phyloP scores from a whole-genome alignment of 2,329 filamentous ascomycete species.

The Fusarium domesticum region DNA sequence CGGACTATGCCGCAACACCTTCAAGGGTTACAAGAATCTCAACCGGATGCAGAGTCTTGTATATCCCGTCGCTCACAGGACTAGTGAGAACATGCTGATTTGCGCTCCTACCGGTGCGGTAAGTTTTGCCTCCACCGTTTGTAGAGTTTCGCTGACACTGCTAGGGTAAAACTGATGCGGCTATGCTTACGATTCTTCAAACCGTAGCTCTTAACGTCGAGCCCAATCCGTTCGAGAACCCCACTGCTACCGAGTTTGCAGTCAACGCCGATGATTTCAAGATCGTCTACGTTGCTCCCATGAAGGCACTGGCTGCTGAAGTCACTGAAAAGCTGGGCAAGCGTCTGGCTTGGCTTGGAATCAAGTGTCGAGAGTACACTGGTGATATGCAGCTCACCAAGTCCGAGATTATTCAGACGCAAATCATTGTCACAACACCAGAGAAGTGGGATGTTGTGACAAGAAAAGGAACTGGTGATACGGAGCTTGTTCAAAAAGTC shows the following conservation, averaged over 20 bases:
- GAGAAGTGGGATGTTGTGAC: slow-evolving; percentile 99
- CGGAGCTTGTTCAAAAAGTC: slow-evolving; percentile 95
- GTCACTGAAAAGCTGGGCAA: slow-evolving; percentile 93
- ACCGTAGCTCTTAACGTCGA: slow-evolving; percentile 80
- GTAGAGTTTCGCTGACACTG: slow-evolving; percentile 10
- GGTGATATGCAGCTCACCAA: slow-evolving; percentile 99
- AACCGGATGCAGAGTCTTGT: slow-evolving; percentile 99
- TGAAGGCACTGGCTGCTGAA: slow-evolving; percentile 97
- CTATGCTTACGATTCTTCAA: slow-evolving; percentile 93
- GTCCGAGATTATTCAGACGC: slow-evolving; percentile 89
- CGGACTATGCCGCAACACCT: slow-evolving; percentile 84
- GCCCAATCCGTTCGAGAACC: slow-evolving; percentile 75
- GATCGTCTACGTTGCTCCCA: slow-evolving; percentile 96
- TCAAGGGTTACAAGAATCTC: slow-evolving; percentile 86
- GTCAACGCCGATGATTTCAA: slow-evolving; percentile 91
- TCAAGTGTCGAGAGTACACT: slow-evolving; percentile 89
- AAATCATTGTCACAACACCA: slow-evolving; percentile 97
- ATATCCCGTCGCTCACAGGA: slow-evolving; percentile 92
- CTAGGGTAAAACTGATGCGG: slow-evolving; percentile 92
- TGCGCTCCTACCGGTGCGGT: slow-evolving; percentile 93
- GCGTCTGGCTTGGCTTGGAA: slow-evolving; percentile 86
- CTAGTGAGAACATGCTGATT: slow-evolving; percentile 97
- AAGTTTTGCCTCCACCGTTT: slow-evolving; percentile 33
- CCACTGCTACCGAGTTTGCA: slow-evolving; percentile 70
- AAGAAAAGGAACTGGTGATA: slow-evolving; percentile 93